phyloP scores from a whole-genome alignment of 2,329 filamentous ascomycete genomes.

The Lecanosticta acicola region DNA sequence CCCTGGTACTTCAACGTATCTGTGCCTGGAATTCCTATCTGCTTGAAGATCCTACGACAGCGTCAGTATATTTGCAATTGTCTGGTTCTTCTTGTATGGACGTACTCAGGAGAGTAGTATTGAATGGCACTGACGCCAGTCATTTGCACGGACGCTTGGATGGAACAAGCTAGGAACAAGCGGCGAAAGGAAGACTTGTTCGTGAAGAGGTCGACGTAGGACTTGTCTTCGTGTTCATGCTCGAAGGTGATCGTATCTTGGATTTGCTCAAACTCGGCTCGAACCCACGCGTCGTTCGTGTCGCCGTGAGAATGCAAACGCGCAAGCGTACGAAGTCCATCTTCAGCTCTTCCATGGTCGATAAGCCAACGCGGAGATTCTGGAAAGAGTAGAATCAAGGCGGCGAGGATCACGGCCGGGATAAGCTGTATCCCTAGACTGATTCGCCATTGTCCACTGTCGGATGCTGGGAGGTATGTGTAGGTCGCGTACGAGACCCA shows the following conservation, averaged over 20 bases:
- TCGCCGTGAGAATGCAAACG: conserved; percentile 65
- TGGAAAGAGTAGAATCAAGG: conserved; percentile 66
- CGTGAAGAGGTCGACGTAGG: conserved; percentile 63
- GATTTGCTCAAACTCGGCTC: conserved; percentile 67
- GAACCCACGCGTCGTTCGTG: conserved; percentile 61
- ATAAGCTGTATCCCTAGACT: conserved; percentile 65
- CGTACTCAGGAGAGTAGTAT: conserved; percentile 66
- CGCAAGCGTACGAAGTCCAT: conserved; percentile 62
- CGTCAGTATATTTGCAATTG: neutral
- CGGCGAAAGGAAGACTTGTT: conserved; percentile 63
- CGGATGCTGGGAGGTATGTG: conserved; percentile 43
- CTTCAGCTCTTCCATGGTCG: conserved; percentile 59
- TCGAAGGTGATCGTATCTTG: conserved; percentile 61
- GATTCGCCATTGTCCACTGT: conserved; percentile 55
- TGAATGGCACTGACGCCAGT: conserved; percentile 70
- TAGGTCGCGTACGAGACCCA: conserved; percentile 66
- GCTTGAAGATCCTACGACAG: conserved; percentile 42
- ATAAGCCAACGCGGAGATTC: conserved; percentile 65
- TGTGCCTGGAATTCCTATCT: conserved; percentile 61
- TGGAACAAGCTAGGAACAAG: conserved; percentile 61
- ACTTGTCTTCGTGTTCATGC: conserved; percentile 62
- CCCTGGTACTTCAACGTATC: conserved; percentile 70
- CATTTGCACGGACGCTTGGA: conserved; percentile 71
- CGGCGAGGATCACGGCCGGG: conserved; percentile 58
- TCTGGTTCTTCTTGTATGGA: neutral